These are phyloP conservation scores for Plectosphaerella cucumerina DNA, from an alignment of 2,329 filamentous ascomycete genomes.

Conservation along the genomic window DNA sequence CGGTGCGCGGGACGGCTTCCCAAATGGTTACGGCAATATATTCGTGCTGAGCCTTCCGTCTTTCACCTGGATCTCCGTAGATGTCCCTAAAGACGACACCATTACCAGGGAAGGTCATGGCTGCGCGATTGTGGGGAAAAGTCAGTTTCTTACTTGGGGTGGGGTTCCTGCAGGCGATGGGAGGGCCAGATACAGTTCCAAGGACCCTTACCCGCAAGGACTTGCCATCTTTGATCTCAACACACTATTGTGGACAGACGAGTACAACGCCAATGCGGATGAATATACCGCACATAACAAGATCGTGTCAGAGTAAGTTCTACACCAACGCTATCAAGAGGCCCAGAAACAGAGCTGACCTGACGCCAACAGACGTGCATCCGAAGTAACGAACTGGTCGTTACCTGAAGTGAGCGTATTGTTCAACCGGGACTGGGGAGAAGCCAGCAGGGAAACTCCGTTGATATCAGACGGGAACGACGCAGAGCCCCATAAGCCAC, in stretches of 20 bases:
- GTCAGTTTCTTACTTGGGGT: not conserved
- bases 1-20: conserved; percentile 18
- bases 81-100: conserved; percentile 14
- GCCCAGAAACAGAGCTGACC: too few relatives aligned
- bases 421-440: too few relatives aligned
- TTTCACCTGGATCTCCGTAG: conserved; percentile 28
- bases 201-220: not conserved
- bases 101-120: not conserved
- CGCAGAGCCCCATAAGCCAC: not conserved
- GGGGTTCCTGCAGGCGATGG: not conserved
- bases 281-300: not conserved
- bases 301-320: too few relatives aligned
- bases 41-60: conserved; percentile 28
- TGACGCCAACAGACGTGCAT: too few relatives aligned
- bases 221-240: conserved; percentile 3
- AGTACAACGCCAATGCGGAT: not conserved
- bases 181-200: not conserved
- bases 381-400: too few relatives aligned
- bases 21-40: conserved; percentile 20
- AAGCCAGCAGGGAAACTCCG: too few relatives aligned
- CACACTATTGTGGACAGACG: not conserved
- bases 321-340: too few relatives aligned
- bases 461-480: not conserved
- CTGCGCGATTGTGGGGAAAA: not conserved
- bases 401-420: too few relatives aligned